Evolutionary conservation across 2,329 filamentous ascomycete species (phyloP).

Genomic region (Curvularia eragrostidis): DNA sequence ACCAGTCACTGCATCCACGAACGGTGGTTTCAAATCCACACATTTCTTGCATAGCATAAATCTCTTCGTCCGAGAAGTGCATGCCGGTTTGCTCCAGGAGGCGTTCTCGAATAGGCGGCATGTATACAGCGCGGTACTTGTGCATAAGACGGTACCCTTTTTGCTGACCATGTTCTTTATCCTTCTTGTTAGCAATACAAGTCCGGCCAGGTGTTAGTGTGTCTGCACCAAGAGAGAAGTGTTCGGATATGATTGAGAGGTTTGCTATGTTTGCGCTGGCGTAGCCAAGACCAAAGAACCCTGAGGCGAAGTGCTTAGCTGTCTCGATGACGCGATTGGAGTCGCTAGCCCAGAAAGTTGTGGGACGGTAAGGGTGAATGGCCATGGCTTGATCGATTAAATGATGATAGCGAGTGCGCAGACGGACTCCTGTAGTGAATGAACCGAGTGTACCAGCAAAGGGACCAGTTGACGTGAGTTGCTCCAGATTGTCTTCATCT

Average conservation of each 20-base stretch:
- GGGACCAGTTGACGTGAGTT: conserved; percentile 62
- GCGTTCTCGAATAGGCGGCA: conserved; percentile 55
- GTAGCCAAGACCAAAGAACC: conserved; percentile 63
- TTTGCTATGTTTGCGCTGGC: conserved; percentile 39
- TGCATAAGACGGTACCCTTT: conserved; percentile 58
- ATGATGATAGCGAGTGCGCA: conserved; percentile 61
- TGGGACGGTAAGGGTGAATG: conserved; percentile 16
- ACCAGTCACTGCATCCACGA: conserved; percentile 63
- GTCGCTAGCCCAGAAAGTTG: conserved; percentile 61
- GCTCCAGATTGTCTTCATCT: conserved; percentile 56
- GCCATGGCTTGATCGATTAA: conserved; percentile 47
- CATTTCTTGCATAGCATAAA: conserved; percentile 68
- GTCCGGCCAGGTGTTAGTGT: conserved; percentile 64
- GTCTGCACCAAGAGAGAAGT: conserved; percentile 57
- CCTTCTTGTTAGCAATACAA: conserved; percentile 50
- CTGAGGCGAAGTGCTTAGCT: conserved; percentile 61
- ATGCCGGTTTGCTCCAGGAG: conserved; percentile 54
- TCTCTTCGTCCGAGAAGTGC: conserved; percentile 54
- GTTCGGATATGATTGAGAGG: conserved; percentile 62
- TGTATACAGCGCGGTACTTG: conserved; percentile 57
- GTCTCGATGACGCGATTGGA: conserved; percentile 63
- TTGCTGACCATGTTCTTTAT: conserved; percentile 55
- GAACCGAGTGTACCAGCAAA: conserved; percentile 63
- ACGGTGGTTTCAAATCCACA: conserved; percentile 66
- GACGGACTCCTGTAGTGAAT: conserved; percentile 61